Conservation (phyloP, 2,329 filamentous ascomycete genomes). For the Xylaria sp. region DNA sequence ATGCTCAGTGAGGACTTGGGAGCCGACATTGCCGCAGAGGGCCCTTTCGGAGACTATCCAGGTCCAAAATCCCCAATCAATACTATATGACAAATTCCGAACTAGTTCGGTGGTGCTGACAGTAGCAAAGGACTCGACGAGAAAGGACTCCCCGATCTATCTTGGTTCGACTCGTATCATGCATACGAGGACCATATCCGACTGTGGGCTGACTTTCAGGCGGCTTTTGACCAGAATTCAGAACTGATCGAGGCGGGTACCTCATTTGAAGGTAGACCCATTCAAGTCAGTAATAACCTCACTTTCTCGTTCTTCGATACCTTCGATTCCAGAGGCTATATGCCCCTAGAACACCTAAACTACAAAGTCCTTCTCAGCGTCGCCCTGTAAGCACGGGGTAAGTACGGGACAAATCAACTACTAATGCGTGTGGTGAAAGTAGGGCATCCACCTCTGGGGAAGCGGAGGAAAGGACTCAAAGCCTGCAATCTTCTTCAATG, state of each 20-base stretch:
- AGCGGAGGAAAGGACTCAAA: slow-evolving; percentile 46
- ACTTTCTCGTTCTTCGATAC: background rate
- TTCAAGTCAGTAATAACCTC: slow-evolving; percentile 43
- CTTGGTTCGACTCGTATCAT: slow-evolving; percentile 59
- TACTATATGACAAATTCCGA: background rate
- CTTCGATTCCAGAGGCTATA: too few relatives aligned
- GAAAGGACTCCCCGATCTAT: slow-evolving; percentile 34
- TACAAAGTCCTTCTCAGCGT: background rate
- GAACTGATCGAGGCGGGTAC: slow-evolving; percentile 51
- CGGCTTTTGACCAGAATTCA: slow-evolving; percentile 48
- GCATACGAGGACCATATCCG: slow-evolving; percentile 53
- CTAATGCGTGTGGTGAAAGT: background rate
- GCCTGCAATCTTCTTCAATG: slow-evolving; percentile 54
- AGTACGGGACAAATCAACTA: background rate
- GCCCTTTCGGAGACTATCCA: slow-evolving; percentile 23
- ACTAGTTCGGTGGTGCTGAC: slow-evolving; percentile 2
- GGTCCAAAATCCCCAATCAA: slow-evolving; percentile 8
- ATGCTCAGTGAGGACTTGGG: slow-evolving; percentile 35
- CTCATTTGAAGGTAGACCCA: slow-evolving; percentile 51
- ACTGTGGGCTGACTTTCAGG: slow-evolving; percentile 51
- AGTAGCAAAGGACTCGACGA: slow-evolving; percentile 12
- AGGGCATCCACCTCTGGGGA: slow-evolving; percentile 60
- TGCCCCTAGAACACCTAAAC: background rate
- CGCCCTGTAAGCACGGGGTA: too few relatives aligned
- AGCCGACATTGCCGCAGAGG: slow-evolving; percentile 34